Conservation (phyloP, 1,284 basidiomycete species). For the Boletus mariae region DNA sequence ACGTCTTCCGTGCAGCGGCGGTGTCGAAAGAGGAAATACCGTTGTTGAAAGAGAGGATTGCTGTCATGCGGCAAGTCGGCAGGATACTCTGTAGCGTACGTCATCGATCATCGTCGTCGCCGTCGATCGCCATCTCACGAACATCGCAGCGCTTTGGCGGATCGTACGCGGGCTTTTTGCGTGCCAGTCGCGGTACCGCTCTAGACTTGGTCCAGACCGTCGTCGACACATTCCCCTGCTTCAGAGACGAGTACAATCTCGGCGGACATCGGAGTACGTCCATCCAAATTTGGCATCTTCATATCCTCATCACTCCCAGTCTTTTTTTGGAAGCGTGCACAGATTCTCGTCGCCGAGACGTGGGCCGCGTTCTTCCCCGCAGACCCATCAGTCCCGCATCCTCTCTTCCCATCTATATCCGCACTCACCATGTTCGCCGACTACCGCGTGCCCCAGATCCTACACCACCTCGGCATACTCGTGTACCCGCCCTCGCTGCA, state of each 20-base stretch:
- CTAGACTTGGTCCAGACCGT: slow-evolving; percentile 72
- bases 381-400: slow-evolving; percentile 45
- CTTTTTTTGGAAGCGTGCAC: slow-evolving; percentile 79
- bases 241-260: slow-evolving; percentile 64
- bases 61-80: slow-evolving; percentile 71
- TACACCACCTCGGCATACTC: slow-evolving; percentile 74
- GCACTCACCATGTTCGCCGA: slow-evolving; percentile 85
- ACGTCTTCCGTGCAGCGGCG: slow-evolving; percentile 60
- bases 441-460: slow-evolving; percentile 81
- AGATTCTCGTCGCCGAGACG: slow-evolving; percentile 80
- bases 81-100: slow-evolving; percentile 61
- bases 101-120: slow-evolving; percentile 23
- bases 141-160: slow-evolving; percentile 58
- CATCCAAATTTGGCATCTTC: not conserved
- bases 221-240: slow-evolving; percentile 66
- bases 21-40: slow-evolving; percentile 62
- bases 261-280: slow-evolving; percentile 54
- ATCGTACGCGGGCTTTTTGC: slow-evolving; percentile 64
- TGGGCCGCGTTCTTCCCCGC: slow-evolving; percentile 79
- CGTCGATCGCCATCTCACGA: slow-evolving; percentile 8
- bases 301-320: slow-evolving; percentile 40
- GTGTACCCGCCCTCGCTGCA: slow-evolving; percentile 59
- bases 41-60: slow-evolving; percentile 62
- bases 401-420: slow-evolving; percentile 58
- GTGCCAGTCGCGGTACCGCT: slow-evolving; percentile 55